Evolutionary conservation across 176 grass and related monocot species (phyloP).

Genomic region (Carex cristatella): DNA sequence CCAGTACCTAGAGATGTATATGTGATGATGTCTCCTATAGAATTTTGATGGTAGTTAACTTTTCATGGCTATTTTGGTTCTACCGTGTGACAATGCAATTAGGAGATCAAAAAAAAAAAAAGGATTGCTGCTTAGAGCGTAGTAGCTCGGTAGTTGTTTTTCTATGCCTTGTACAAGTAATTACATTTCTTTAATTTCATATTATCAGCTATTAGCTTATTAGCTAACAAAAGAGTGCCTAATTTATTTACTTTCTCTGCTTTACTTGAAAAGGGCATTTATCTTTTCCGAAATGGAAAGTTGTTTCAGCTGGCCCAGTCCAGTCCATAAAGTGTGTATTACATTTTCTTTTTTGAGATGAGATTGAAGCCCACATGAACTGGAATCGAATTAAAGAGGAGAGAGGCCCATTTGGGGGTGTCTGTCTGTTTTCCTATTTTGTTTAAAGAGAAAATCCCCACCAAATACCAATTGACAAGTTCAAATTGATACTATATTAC

Average conservation of each 20-base stretch:
- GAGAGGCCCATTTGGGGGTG: not conserved
- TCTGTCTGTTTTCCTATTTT: no score
- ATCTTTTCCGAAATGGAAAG: not conserved
- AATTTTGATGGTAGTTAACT: constrained; percentile 5
- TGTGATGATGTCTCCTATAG: not conserved
- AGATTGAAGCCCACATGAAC: not conserved
- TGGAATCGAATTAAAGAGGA: not conserved
- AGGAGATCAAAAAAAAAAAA: not conserved
- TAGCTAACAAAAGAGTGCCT: not conserved
- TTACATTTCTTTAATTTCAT: not conserved
- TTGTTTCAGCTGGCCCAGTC: not conserved
- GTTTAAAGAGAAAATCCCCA: no score
- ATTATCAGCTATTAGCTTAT: not conserved
- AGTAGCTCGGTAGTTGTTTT: not conserved
- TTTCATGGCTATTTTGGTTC: not conserved
- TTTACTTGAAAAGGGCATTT: not conserved
- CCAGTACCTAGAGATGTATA: not conserved
- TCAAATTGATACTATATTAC: no score
- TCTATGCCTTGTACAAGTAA: not conserved
- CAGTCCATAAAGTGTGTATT: not conserved
- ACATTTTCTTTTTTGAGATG: not conserved
- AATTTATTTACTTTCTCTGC: not conserved
- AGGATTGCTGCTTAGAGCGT: no score
- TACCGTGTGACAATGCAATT: not conserved
- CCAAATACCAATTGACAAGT: no score